phyloP scores from a whole-genome alignment of 257 asterid genomes.

The Haberlea rhodopensis region DNA sequence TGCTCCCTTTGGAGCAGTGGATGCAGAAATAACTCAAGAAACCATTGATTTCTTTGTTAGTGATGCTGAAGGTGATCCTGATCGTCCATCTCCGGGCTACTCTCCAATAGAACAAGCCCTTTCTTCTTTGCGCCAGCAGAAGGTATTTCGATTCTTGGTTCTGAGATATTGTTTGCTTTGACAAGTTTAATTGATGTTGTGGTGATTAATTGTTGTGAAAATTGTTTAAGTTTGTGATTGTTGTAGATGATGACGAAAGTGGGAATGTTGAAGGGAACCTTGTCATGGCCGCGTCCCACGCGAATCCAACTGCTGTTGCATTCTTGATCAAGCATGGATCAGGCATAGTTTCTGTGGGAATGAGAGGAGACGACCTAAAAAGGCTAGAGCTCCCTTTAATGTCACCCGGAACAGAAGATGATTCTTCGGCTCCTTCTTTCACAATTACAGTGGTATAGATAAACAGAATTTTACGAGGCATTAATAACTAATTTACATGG shows the following conservation, averaged over 20 bases:
- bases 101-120: conserved; percentile 70
- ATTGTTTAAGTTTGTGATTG: conserved; percentile 66
- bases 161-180: neutral
- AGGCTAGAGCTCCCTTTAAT: conserved; percentile 74
- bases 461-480: neutral
- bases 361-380: conserved; percentile 73
- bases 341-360: conserved; percentile 83
- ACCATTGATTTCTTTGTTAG: conserved; percentile 77
- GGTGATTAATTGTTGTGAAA: conserved; percentile 29
- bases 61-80: conserved; percentile 92
- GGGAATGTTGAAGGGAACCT: conserved; percentile 71
- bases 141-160: conserved; percentile 35
- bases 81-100: conserved; percentile 71
- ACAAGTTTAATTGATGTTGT: neutral
- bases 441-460: conserved; percentile 73
- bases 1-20: conserved; percentile 34
- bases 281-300: conserved; percentile 68
- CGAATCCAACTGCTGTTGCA: conserved; percentile 46
- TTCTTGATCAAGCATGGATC: conserved; percentile 77
- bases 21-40: conserved; percentile 70
- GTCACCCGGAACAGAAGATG: conserved; percentile 70
- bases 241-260: conserved; percentile 67
- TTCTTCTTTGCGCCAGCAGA: conserved; percentile 47
- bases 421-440: conserved; percentile 79
- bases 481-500: no score